Evolutionary conservation across 2,329 filamentous ascomycete genomes (phyloP), one percentile per base, ranked within the genome.

Genomic region (Fusarium sp.): DNA sequence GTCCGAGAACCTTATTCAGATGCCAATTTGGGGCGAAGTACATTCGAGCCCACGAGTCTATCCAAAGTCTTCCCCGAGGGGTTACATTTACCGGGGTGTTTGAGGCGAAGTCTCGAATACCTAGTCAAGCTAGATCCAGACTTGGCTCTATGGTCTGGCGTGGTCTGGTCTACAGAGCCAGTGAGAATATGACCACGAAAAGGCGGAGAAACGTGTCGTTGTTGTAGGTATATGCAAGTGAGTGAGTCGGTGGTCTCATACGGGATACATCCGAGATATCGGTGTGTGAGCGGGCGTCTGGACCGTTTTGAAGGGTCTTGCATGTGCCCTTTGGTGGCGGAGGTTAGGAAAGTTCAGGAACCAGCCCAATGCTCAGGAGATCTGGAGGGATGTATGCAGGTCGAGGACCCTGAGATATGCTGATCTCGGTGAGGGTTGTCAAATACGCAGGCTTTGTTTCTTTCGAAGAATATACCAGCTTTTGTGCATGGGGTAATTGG

Each of bases 1-100:
- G 58, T 45, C 47, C 65, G 26, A 62, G 52, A 72, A 72, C 70
- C 60, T 71, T 73, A 72, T 61, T 69, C 65, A 59, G 28, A 61
- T 67, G 57, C 52, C 54, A 54, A 65, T 26, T 53, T 64, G 46
- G 51, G 62, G 65, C 69, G 62, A 63, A 69, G 65, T 26, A 54
- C 46, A 47, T 53, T 33, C 31, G 42, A 49, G 42, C 33, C 69
- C 22, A 47, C 34, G 26, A 56, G 53, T 63, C 39, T 51, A 54
- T 57, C 39, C 19, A 26, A 28, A 58, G 38, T 15, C 38, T n/a
- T 19, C 34, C 21, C 15, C 19, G 11, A 39, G 42, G 55, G 42
- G 56, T 58, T 34, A 56, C 42, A 67, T 46, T 36, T 38, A 34
- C 53, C 33, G 39, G 58, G 45, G 52, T 34, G 34, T 14, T 40